These are phyloP conservation scores for Trichoderma brevicompactum DNA, from an alignment of 2,329 filamentous ascomycete species.

Conservation along the genomic window DNA sequence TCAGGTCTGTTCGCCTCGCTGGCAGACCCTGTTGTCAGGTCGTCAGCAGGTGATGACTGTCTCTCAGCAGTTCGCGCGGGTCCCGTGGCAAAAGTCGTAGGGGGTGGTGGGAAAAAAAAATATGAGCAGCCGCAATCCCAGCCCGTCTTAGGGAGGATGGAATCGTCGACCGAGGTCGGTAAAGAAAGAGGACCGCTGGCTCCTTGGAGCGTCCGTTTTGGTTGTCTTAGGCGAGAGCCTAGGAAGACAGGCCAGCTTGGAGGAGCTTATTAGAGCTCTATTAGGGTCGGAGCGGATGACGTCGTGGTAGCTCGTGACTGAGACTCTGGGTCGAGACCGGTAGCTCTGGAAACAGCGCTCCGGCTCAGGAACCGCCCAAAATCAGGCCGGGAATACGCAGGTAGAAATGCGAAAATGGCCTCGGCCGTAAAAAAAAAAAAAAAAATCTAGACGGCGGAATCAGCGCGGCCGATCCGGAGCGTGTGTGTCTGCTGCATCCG, in stretches of 20 bases:
- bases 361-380: constrained; percentile 8
- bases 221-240: constrained; percentile 43
- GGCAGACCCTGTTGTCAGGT: constrained; percentile 32
- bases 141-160: constrained; percentile 56
- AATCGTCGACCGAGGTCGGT: constrained; percentile 56
- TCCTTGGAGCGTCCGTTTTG: constrained; percentile 57
- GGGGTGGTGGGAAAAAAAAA: neutral
- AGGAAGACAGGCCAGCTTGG: constrained; percentile 31
- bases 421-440: constrained; percentile 3
- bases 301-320: constrained; percentile 30
- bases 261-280: constrained; percentile 33
- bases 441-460: constrained; percentile 25
- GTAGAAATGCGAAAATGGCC: constrained; percentile 27
- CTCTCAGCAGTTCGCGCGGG: constrained; percentile 1
- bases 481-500: constrained; percentile 18
- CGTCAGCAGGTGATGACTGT: constrained; percentile 1
- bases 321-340: constrained; percentile 30
- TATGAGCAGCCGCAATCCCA: constrained; percentile 23
- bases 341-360: constrained; percentile 29
- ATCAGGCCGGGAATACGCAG: constrained; percentile 31
- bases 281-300: constrained; percentile 32
- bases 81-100: constrained; percentile 12
- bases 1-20: constrained; percentile 32
- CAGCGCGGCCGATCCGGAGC: constrained; percentile 26
- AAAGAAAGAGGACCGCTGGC: constrained; percentile 52